phyloP scores from a whole-genome alignment of 2,329 filamentous ascomycete genomes.

The Clarireedia homoeocarpa region DNA sequence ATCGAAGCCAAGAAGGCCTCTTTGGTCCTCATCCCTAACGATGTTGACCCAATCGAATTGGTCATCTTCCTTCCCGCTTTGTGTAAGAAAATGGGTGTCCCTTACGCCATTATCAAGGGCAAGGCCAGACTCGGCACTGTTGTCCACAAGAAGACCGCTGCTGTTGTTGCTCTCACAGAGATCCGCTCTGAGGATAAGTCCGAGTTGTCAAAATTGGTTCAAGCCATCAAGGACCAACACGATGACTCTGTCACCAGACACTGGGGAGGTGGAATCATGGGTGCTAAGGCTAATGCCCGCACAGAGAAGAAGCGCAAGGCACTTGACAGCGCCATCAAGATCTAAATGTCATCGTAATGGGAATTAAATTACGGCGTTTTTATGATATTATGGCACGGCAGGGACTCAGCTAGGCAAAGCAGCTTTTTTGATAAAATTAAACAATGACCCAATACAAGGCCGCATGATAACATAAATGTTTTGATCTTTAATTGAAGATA shows the following conservation, averaged over 20 bases:
- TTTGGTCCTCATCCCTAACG: slow-evolving; percentile 96
- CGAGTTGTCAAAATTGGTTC: slow-evolving; percentile 94
- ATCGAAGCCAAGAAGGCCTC: slow-evolving; percentile 99
- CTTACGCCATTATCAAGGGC: slow-evolving; percentile 99
- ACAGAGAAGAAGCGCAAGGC: slow-evolving; percentile 71
- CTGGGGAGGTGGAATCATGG: slow-evolving; percentile 99
- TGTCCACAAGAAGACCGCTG: slow-evolving; percentile 99
- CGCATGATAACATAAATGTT: slow-evolving; percentile 28
- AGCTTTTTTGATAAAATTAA: slow-evolving; percentile 8
- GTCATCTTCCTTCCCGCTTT: slow-evolving; percentile 98
- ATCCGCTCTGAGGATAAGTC: slow-evolving; percentile 97
- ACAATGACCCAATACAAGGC: slow-evolving; percentile 25
- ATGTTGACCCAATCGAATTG: slow-evolving; percentile 98
- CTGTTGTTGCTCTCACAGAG: slow-evolving; percentile 92
- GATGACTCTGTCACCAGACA: slow-evolving; percentile 84
- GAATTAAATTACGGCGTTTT: slow-evolving; percentile 25
- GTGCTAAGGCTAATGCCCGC: slow-evolving; percentile 77
- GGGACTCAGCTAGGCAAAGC: slow-evolving; percentile 26
- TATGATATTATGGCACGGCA: slow-evolving; percentile 29
- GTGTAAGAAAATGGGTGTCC: slow-evolving; percentile 99
- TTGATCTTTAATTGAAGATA: neutral
- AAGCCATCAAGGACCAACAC: slow-evolving; percentile 97
- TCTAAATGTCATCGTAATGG: slow-evolving; percentile 50
- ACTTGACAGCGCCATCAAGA: slow-evolving; percentile 91
- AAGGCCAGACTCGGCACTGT: slow-evolving; percentile 98